Conservation (phyloP, 805 yeast genomes). For the Lachancea sp. region DNA sequence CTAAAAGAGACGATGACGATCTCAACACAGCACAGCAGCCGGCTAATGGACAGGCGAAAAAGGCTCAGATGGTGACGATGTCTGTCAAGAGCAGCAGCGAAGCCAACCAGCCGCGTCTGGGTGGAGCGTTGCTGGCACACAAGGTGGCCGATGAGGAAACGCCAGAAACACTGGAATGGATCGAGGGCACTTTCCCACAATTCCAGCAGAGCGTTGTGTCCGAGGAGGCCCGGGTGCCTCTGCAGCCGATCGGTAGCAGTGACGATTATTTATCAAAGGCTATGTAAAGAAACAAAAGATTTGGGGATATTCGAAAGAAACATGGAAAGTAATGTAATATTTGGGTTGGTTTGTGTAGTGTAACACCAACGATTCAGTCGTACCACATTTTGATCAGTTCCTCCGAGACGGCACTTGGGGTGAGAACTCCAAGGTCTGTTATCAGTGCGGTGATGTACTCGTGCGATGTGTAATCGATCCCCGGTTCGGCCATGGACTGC, state of each 20-base stretch:
- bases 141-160: conserved; percentile 59
- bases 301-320: no score
- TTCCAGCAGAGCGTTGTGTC: conserved; percentile 21
- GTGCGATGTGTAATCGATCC: conserved; percentile 91
- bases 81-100: conserved; percentile 58
- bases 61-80: conserved; percentile 67
- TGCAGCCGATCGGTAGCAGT: conserved; percentile 22
- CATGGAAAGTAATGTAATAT: no score
- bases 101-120: conserved; percentile 51
- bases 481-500: conserved; percentile 42
- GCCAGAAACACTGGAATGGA: conserved; percentile 39
- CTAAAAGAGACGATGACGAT: conserved; percentile 14
- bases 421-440: conserved; percentile 92
- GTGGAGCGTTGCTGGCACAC: conserved; percentile 64
- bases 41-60: conserved; percentile 31
- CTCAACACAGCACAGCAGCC: conserved; percentile 35
- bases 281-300: conserved; percentile 9
- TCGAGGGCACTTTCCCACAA: conserved; percentile 34
- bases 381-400: conserved; percentile 98
- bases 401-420: conserved; percentile 98
- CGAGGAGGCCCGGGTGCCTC: conserved; percentile 18
- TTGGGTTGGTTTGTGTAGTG: no score
- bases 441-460: conserved; percentile 91
- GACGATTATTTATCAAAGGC: conserved; percentile 25
- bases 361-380: no score